Evolutionary conservation across 2,329 filamentous ascomycete genomes (phyloP).

Genomic region (Verticillium klebahnii): DNA sequence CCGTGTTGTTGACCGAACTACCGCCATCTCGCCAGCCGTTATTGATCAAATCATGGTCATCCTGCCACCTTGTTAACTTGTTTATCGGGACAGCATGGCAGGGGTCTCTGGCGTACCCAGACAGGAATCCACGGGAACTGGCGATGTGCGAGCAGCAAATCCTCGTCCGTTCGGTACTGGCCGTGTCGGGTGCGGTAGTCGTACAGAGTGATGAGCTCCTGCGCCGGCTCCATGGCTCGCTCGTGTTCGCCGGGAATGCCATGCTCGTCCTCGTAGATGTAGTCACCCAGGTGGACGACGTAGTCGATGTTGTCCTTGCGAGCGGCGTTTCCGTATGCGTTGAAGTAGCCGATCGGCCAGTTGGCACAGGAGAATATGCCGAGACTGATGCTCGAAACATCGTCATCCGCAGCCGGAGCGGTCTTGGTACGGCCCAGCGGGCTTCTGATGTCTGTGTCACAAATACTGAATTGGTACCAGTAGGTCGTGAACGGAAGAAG

Average conservation of each 20-base stretch:
- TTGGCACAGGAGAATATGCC: constrained; percentile 71
- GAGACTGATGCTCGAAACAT: constrained; percentile 53
- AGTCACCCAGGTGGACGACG: constrained; percentile 55
- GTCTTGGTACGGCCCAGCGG: constrained; percentile 57
- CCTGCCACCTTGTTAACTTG: constrained; percentile 18
- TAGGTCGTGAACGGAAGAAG: constrained; percentile 61
- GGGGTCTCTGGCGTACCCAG: constrained; percentile 30
- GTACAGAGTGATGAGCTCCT: constrained; percentile 26
- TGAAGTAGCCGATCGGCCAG: constrained; percentile 58
- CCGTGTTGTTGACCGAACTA: constrained; percentile 59
- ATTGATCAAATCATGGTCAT: constrained; percentile 43
- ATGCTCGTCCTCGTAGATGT: constrained; percentile 59
- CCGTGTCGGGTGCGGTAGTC: constrained; percentile 38
- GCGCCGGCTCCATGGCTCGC: constrained; percentile 2
- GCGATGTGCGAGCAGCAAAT: constrained; percentile 34
- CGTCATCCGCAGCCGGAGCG: constrained; percentile 51
- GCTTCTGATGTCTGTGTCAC: constrained; percentile 55
- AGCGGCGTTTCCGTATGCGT: constrained; percentile 54
- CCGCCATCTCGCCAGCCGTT: constrained; percentile 63
- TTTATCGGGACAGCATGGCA: constrained; percentile 33
- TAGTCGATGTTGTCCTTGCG: constrained; percentile 57
- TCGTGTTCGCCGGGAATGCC: background rate
- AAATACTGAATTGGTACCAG: constrained; percentile 67
- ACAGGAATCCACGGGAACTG: constrained; percentile 40
- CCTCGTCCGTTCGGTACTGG: constrained; percentile 34